Evolutionary conservation across 2,329 filamentous ascomycete species (phyloP), one percentile per base, ranked within the genome.

Genomic region (Hypoxylon sp.): DNA sequence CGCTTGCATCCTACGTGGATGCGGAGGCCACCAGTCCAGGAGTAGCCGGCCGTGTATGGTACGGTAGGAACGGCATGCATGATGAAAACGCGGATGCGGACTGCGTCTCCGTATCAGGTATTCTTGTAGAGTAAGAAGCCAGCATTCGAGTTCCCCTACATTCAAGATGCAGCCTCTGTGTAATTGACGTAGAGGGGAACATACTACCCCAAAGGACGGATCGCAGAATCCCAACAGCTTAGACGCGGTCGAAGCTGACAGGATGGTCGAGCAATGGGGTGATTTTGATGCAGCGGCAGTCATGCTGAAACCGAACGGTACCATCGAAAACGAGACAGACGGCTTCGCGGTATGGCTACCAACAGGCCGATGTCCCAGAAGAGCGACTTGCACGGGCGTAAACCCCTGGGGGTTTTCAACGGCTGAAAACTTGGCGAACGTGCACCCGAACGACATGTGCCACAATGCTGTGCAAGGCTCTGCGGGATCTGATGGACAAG

Each of bases 1-100:
- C 82, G 82, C 76, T 86, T 15, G 71, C 83, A 35, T 80, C 81
- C 1, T 86, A 85, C 62, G 77, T 85, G 24, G 79, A 85, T 47
- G 81, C 81, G 3, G 67, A 71, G 3, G 74, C 74, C 45, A 77
- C 38, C 20, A 75, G 23, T 73, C 23, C 76, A 15, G 69, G 79
- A 40, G 68, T 86, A 6, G 73, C 81, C 43, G 81, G 78, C 45
- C n/a, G n/a, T n/a, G n/a, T n/a, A 37, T 87, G 83, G 82, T 31
- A 47, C 9, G 33, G 47, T 26, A 4, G 24, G 7, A 41, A 53
- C 11, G 24, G 23, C 24, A 40, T 24, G n/a, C 21, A 35, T 2
- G 45, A 46, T 10, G 41, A 58, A 17, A 50, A 54, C 24, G 33
- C 20, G 11, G 31, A 54, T 18, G 38, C 38, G 4, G 38, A 23